Evolutionary conservation across 495 filamentous ascomycete species (phyloP).

Genomic region (Aspergillus sclerotioniger): DNA sequence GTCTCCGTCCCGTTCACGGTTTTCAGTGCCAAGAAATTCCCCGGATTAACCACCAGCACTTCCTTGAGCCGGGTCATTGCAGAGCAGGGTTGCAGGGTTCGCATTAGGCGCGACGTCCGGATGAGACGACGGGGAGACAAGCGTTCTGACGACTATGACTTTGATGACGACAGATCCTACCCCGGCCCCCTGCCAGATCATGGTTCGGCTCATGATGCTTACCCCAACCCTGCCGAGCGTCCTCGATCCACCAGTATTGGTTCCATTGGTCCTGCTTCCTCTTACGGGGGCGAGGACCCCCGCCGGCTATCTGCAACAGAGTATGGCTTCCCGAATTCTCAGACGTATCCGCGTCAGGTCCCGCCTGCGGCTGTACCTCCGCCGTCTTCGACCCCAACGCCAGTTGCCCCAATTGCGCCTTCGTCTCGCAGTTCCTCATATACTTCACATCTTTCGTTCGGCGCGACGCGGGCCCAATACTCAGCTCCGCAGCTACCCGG

Average conservation of each 20-base stretch:
- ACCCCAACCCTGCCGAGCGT: constrained; percentile 49
- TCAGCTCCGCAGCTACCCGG: constrained; percentile 46
- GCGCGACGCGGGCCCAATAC: constrained; percentile 41
- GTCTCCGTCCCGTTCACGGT: constrained; percentile 85
- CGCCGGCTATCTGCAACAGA: constrained; percentile 58
- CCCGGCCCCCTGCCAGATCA: constrained; percentile 53
- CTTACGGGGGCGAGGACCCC: constrained; percentile 33
- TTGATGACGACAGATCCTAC: constrained; percentile 63
- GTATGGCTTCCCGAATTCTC: constrained; percentile 44
- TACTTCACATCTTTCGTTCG: constrained; percentile 44
- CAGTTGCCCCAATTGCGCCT: constrained; percentile 15
- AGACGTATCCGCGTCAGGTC: constrained; percentile 33
- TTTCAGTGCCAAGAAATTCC: constrained; percentile 98
- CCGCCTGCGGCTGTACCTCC: constrained; percentile 34
- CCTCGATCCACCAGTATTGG: constrained; percentile 75
- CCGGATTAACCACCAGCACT: constrained; percentile 89
- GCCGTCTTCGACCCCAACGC: constrained; percentile 23
- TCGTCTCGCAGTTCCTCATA: constrained; percentile 29
- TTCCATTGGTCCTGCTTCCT: constrained; percentile 49
- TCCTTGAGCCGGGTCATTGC: constrained; percentile 84
- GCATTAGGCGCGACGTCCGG: constrained; percentile 92
- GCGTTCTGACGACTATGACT: constrained; percentile 60
- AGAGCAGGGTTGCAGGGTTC: constrained; percentile 95
- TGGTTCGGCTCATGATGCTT: constrained; percentile 53
- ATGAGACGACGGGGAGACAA: constrained; percentile 90